Conservation (phyloP, 176 grass and related monocot species). For the Carex cristatella region DNA sequence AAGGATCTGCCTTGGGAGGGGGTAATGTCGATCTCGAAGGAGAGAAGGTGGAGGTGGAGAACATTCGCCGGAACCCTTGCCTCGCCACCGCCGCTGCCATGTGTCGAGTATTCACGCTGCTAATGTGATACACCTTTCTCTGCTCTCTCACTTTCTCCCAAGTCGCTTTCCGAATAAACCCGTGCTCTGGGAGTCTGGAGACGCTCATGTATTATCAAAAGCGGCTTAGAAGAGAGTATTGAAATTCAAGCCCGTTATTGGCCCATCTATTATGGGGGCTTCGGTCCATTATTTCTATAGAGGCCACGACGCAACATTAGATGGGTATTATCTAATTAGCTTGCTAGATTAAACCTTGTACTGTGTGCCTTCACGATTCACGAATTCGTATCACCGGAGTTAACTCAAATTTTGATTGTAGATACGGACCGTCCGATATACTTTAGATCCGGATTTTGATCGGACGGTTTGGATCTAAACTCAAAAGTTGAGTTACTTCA, state of each 20-base stretch:
- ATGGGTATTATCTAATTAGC: too few relatives aligned
- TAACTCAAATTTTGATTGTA: too few relatives aligned
- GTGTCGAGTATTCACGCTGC: neutral
- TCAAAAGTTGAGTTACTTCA: too few relatives aligned
- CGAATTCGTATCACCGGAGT: too few relatives aligned
- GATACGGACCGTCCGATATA: too few relatives aligned
- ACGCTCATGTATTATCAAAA: neutral
- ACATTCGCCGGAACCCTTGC: constrained; percentile 60
- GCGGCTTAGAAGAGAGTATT: neutral
- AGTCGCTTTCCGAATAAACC: neutral
- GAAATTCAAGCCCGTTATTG: neutral
- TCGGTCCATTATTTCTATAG: neutral
- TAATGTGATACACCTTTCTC: neutral
- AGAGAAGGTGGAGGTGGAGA: constrained; percentile 55
- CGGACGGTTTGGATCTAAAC: too few relatives aligned
- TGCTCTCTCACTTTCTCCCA: neutral
- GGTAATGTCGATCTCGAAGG: constrained; percentile 26
- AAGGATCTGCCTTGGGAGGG: constrained; percentile 62
- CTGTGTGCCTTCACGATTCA: neutral
- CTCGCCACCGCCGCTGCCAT: constrained; percentile 39
- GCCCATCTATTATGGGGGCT: neutral
- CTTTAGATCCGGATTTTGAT: too few relatives aligned
- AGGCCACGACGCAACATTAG: too few relatives aligned
- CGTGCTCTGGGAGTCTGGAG: neutral
- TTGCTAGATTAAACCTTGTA: neutral